phyloP scores from a whole-genome alignment of 164 flowering plant species.

The Buxus sempervirens region DNA sequence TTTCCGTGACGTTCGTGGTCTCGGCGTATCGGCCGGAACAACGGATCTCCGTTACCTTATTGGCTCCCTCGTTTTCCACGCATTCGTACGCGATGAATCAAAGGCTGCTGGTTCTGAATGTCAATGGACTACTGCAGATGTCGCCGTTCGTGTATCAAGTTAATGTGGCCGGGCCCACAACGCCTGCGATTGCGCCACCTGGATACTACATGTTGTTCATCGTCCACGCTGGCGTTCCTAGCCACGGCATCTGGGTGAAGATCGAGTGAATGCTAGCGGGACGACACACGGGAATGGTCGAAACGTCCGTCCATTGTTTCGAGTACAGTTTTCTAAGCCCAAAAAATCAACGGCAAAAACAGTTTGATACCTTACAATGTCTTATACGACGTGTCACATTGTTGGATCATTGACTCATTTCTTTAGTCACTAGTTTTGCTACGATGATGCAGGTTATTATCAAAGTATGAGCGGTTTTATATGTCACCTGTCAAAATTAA shows the following conservation, averaged over 20 bases:
- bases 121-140: constrained; percentile 18
- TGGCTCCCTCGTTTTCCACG: constrained; percentile 75
- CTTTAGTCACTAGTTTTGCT: too few species aligned
- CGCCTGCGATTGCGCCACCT: constrained; percentile 58
- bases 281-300: too few species aligned
- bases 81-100: constrained; percentile 81
- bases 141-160: constrained; percentile 33
- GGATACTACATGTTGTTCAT: constrained; percentile 83
- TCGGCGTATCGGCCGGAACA: constrained; percentile 13
- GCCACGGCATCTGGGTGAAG: constrained; percentile 61
- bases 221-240: constrained; percentile 63
- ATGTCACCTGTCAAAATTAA: too few species aligned
- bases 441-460: too few species aligned
- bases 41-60: constrained; percentile 37
- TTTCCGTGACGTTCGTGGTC: constrained; percentile 37
- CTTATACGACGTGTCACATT: too few species aligned
- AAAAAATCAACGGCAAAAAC: too few species aligned
- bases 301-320: too few species aligned
- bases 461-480: too few species aligned
- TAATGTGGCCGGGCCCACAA: constrained; percentile 47
- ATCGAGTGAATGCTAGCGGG: constrained; percentile 26
- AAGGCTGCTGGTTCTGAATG: constrained; percentile 48
- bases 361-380: too few species aligned
- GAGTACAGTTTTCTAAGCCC: too few species aligned
- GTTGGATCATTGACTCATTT: too few species aligned